Evolutionary conservation across 441 rosid species (phyloP), one percentile per base, ranked within the genome.

Genomic region (Mallotus japonicus): DNA sequence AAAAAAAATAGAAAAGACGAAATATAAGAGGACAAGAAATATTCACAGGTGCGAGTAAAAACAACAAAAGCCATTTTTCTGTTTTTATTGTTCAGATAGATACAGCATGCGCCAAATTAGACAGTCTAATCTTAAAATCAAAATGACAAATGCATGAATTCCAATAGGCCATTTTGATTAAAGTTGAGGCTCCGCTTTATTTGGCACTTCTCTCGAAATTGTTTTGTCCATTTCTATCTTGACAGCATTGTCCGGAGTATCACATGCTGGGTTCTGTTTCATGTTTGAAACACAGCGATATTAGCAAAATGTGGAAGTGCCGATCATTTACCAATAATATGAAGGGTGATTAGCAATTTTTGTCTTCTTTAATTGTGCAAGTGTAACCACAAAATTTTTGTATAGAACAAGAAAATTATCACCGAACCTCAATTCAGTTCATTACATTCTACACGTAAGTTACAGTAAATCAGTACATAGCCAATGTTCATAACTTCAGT

Each of bases 21-120:
- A 28, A 61, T 9, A 62, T 20, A 61, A 44, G 34, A 37, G 42
- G 72, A 74, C 77, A 67, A 74, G 19, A 68, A 53, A 51, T 5
- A 14, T 17, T 74, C 77, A 67, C 77, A 74, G 67, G 63, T 50
- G 22, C 59, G 16, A 16, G 28, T 15, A 58, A 50, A 58, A 63
- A 37, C 34, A 65, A 55, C n/a, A n/a, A 55, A 40, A 64, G n/a
- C 67, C 65, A 60, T 56, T 55, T 73, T 65, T 44, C 13, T 34
- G 40, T 37, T 37, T 37, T 4, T 37, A 37, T 37, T 46, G 64
- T 46, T 11, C 17, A 65, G 55, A 9, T 7, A 50, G 60, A 24
- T 62, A n/a, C 37, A 14, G 32, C 74, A 51, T 5, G 34, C 13
- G 34, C 4, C 58, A 15, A 8, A 40, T 51, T 28, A 14, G 20